A percentile compares a stretch with the other conserved stretches of the same genome.
These are phyloP conservation scores for Sequoia sempervirens DNA, from an alignment of 75 land plant species.

Conservation along the genomic window DNA sequence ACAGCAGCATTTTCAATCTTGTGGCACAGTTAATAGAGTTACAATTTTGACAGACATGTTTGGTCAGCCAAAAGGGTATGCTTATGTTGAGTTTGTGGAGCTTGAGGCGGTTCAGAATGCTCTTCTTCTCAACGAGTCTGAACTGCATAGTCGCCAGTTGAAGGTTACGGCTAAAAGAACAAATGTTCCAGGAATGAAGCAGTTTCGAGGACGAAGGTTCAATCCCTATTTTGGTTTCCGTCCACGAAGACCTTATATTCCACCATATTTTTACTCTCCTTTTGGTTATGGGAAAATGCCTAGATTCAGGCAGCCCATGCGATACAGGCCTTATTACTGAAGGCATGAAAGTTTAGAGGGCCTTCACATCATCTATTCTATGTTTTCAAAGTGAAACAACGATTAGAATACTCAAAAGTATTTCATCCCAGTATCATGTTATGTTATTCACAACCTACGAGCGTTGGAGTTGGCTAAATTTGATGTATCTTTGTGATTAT, in stretches of 20 bases:
- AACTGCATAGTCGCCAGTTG: constrained; percentile 40
- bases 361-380: too few relatives aligned
- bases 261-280: constrained; percentile 51
- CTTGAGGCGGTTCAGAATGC: constrained; percentile 53
- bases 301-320: constrained; percentile 70
- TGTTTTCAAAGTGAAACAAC: too few relatives aligned
- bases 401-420: too few relatives aligned
- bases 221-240: constrained; percentile 43
- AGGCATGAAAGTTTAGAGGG: too few relatives aligned
- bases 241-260: constrained; percentile 50
- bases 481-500: too few relatives aligned
- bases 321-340: constrained; percentile 73
- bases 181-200: constrained; percentile 91
- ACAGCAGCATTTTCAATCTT: constrained; percentile 86
- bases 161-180: constrained; percentile 83
- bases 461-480: too few relatives aligned
- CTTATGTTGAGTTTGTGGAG: constrained; percentile 58
- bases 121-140: constrained; percentile 41
- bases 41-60: constrained; percentile 81
- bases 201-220: constrained; percentile 57
- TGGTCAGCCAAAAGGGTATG: constrained; percentile 88
- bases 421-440: too few relatives aligned
- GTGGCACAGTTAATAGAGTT: constrained; percentile 80
- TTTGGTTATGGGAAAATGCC: constrained; percentile 80
- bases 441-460: too few relatives aligned